Conservation (phyloP, 805 yeast genomes). For the Ogataea saltuana region DNA sequence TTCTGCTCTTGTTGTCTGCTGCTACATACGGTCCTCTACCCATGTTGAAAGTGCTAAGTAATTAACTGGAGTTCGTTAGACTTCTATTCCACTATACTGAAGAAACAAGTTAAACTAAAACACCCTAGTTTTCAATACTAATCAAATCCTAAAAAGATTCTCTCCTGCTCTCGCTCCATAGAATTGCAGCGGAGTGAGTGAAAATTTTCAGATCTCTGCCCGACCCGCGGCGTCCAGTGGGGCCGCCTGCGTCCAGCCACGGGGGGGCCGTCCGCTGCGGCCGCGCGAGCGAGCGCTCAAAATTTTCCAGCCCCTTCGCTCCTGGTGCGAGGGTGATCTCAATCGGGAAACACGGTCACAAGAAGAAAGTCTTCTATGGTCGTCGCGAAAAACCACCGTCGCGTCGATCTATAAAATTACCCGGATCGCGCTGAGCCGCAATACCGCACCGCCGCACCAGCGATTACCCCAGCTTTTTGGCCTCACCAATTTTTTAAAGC, state of each 20-base stretch:
- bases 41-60: slow-evolving; percentile 45
- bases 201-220: slow-evolving; percentile 11
- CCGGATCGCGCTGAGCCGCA: no score
- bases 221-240: slow-evolving; percentile 2
- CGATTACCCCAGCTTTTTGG: slow-evolving; percentile 36
- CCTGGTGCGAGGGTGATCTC: slow-evolving; percentile 3
- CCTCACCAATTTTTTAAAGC: slow-evolving; percentile 35
- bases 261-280: not conserved
- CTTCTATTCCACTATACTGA: slow-evolving; percentile 4
- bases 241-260: not conserved
- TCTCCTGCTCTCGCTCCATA: slow-evolving; percentile 12
- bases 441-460: slow-evolving; percentile 2
- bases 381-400: no score
- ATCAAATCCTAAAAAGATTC: slow-evolving; percentile 1
- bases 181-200: slow-evolving; percentile 11
- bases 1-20: not conserved
- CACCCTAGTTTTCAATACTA: not conserved
- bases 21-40: slow-evolving; percentile 74
- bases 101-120: slow-evolving; percentile 7
- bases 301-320: no score
- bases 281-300: slow-evolving; percentile 2
- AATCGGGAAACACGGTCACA: slow-evolving; percentile 9
- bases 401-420: not conserved
- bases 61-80: slow-evolving; percentile 9
- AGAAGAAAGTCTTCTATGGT: no score